Conservation (phyloP, 768 basidiomycete genomes). For the Naganishia friedmannii region DNA sequence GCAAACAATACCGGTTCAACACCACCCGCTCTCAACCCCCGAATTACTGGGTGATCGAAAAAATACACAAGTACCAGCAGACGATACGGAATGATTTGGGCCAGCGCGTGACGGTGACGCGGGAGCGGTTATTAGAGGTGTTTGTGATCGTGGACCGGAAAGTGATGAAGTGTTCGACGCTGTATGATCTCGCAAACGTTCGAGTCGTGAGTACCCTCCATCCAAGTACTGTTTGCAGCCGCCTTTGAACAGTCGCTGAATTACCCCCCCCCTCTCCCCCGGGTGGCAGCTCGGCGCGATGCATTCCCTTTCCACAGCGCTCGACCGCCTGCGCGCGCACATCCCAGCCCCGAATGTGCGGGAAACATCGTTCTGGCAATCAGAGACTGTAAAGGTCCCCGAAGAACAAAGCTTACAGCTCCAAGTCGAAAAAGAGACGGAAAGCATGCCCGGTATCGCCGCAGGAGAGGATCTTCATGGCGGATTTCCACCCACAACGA, state of each 20-base stretch:
- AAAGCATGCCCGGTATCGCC: background rate
- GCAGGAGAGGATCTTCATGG: background rate
- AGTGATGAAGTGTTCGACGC: constrained; percentile 25
- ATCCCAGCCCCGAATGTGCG: constrained; percentile 10
- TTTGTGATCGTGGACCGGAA: constrained; percentile 11
- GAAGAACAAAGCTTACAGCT: constrained; percentile 3
- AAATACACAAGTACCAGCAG: constrained; percentile 23
- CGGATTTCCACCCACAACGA: background rate
- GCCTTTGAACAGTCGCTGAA: background rate
- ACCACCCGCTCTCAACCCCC: constrained; percentile 6
- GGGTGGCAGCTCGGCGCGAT: constrained; percentile 11
- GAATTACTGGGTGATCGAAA: constrained; percentile 25
- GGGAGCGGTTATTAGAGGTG: constrained; percentile 16
- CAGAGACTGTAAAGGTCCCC: constrained; percentile 14
- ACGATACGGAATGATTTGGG: constrained; percentile 14
- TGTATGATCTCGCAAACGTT: constrained; percentile 23
- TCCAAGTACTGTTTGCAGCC: background rate
- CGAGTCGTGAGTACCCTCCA: background rate
- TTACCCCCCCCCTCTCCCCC: background rate
- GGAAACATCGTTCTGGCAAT: constrained; percentile 29
- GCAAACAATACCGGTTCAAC: constrained; percentile 29
- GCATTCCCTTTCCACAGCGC: constrained; percentile 16
- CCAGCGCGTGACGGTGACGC: background rate
- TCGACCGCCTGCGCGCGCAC: constrained; percentile 3
- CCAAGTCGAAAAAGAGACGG: background rate